phyloP scores from a whole-genome alignment of 2,329 filamentous ascomycete genomes.

The Colletotrichum simmondsii region DNA sequence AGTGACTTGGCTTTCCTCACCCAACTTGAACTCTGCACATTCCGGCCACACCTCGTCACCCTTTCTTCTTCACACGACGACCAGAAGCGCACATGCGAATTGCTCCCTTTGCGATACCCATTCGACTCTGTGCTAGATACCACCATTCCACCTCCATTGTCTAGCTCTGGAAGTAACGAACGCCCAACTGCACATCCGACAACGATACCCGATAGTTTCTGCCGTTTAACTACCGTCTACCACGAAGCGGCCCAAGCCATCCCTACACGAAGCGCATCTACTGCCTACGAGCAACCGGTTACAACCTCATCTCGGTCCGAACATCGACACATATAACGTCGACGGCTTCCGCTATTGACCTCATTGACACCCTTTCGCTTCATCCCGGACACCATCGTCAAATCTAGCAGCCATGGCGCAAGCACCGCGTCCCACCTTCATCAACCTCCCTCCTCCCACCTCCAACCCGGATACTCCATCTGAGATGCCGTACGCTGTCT shows the following conservation, averaged over 20 bases:
- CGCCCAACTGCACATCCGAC: neutral
- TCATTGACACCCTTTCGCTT: neutral
- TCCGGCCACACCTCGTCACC: neutral
- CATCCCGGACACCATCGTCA: neutral
- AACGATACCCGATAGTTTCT: neutral
- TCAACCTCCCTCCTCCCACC: conserved; percentile 84
- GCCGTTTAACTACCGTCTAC: neutral
- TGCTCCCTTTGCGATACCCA: neutral
- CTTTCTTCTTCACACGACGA: neutral
- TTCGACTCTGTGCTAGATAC: neutral
- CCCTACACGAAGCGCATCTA: neutral
- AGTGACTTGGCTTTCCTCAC: neutral
- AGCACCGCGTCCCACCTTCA: conserved; percentile 71
- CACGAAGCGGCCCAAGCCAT: neutral
- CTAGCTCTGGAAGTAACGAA: neutral
- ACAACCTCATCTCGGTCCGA: neutral
- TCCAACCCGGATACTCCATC: conserved; percentile 88
- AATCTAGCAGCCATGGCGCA: conserved; percentile 48
- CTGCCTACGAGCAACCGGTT: neutral
- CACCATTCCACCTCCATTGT: neutral
- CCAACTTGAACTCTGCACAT: neutral
- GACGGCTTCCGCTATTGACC: neutral
- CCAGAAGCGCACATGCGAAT: neutral
- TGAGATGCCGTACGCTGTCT: conserved; percentile 81
- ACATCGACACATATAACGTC: conserved; percentile 3